Percentiles rank a stretch among this genome's conserved stretches.
Evolutionary conservation across 2,329 filamentous ascomycete species (phyloP).

Genomic region (Colletotrichum costaricense): DNA sequence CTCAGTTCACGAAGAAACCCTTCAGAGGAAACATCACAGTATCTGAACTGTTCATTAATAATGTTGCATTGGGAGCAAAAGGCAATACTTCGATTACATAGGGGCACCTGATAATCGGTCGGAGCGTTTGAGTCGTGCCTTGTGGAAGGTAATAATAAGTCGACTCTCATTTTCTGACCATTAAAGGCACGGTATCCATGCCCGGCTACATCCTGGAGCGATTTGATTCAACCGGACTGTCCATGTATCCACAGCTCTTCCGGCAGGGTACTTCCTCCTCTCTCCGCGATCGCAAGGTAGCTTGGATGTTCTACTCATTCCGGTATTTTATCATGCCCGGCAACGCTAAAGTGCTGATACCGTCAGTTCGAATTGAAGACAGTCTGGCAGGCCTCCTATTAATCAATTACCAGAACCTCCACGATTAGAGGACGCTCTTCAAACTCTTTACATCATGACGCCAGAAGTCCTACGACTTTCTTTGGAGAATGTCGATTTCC

Average conservation of each 20-base stretch:
- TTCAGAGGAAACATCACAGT: too few species aligned
- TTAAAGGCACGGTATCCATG: not conserved
- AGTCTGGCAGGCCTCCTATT: too few species aligned
- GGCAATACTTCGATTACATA: too few species aligned
- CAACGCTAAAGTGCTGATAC: not conserved
- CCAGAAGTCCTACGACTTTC: constrained; percentile 14
- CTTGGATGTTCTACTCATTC: not conserved
- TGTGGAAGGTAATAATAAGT: not conserved
- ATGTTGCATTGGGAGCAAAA: too few species aligned
- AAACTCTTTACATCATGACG: constrained; percentile 4
- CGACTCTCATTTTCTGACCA: not conserved
- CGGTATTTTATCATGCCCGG: not conserved
- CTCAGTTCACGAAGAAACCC: too few species aligned
- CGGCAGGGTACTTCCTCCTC: not conserved
- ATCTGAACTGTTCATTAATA: too few species aligned
- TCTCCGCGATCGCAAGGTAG: not conserved
- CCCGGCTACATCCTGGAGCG: not conserved
- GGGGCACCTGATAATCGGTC: not conserved
- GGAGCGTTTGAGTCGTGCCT: not conserved
- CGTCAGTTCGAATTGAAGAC: not conserved
- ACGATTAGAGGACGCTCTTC: not conserved
- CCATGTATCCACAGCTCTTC: not conserved
- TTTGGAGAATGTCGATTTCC: constrained; percentile 24
- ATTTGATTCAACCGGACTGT: not conserved
- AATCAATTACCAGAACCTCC: not conserved